Evolutionary conservation across 73 alveolate genomes (phyloP), one percentile per base, ranked within the genome.

Genomic region (Stentor roeselii): DNA sequence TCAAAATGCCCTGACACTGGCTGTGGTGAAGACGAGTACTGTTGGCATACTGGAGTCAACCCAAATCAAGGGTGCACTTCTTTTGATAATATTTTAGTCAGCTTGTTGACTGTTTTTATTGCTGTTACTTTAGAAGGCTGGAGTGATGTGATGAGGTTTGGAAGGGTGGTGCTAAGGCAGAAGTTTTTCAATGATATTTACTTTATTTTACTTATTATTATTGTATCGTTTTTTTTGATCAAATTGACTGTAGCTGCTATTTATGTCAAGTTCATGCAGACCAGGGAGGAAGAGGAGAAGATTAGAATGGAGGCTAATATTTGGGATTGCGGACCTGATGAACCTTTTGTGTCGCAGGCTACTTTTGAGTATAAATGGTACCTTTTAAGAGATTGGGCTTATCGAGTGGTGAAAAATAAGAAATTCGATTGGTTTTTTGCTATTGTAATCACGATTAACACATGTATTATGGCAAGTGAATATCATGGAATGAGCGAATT

Each of bases 51-150:
- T 36, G 88, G 84, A 36, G 60, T 84, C 59, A 95, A 95, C 80
- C 99, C 99, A 34, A 76, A 92, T 40, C 86, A 80, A 31, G 98
- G 96, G 40, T 95, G 92, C 27, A 93, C 93, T 3, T 94, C 78
- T 59, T 96, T 97, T 76, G 98, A 94, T 87, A 90, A 90, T 60
- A 85, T 94, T n/a, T 87, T 91, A 39, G 85, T 83, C 35, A 78
- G 97, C 3, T 77, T 92, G 27, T 84, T 92, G 15, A 86, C 87
- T 27, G 88, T 94, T 3, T 92, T 92, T 74, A 60, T 86, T 31
- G 75, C 91, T 36, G 90, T 91, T 3, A 87, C 97, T 3, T 59
- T 90, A 6, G 98, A 94, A 84, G 97, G 97, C 3, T 94, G 98
- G 97, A 87, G 93, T 14, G 50, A 36, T 1, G 82, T 90, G 2